Base-by-base conservation (phyloP, 495 filamentous ascomycete genomes). In the Achaetomiella virescens region DNA sequence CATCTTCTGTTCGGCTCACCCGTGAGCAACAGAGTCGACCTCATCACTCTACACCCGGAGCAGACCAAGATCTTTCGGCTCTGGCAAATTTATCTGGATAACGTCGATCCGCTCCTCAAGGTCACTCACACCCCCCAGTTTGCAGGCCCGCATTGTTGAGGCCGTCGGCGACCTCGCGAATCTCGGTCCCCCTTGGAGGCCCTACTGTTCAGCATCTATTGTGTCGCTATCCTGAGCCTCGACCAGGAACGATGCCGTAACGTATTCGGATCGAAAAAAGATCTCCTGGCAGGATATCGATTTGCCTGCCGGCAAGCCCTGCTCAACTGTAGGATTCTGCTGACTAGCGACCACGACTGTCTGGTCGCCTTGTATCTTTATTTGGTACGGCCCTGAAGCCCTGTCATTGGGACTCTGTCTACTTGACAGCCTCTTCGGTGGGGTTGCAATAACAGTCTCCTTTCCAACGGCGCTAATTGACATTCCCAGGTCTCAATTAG, bases 351-450 rank as follows among this genome's bases (percentile, higher is more conserved):
- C 66, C 74, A 72, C 11, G 78, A 83, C 15, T 79, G 73, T 61
- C 67, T 86, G 61, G 82, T 80, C 0, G 82, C 83, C 22, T 75
- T 84, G n/a, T 80, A 67, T 61, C 71, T 86, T 6, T 83, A 82
- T 58, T 63, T 84, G 40, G 82, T 85, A 65, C 63, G 76, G 64
- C 53, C 27, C 27, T 31, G 27, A 31, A 4, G 5, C 27, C 27
- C 27, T 31, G 27, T 5, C n/a, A n/a, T n/a, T n/a, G n/a, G n/a
- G n/a, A n/a, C n/a, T 4, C 27, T 4, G 27, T 9, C 9, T 31
- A 9, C 27, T 31, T 31, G 27, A 31, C 27, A 5, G 27, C 9
- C 5, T 31, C 27, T 31, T 5, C 27, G 9, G 9, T 31, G 9
- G 5, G 27, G 27, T 9, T 31, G 27, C 27, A 31, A 31, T 31